A percentile compares a stretch with the other conserved stretches of the same genome.
These are phyloP conservation scores for Endothia cerciana DNA, from an alignment of 2,329 filamentous ascomycete genomes.

Conservation along the genomic window DNA sequence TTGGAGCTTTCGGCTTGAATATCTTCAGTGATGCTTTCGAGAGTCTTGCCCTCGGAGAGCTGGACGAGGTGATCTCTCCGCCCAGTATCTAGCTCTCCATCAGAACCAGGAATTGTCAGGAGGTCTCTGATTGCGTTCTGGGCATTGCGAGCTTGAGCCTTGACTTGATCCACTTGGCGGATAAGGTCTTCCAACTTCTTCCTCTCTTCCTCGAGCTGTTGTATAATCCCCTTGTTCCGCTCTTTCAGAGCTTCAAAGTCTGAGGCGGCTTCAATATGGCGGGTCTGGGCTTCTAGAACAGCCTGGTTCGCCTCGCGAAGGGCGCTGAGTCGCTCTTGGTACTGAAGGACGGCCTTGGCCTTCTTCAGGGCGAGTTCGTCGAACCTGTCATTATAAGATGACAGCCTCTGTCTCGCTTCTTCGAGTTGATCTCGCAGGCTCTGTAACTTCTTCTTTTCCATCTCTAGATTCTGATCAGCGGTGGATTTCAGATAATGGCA, in stretches of 20 bases:
- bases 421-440: slow-evolving; percentile 43
- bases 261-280: slow-evolving; percentile 78
- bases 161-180: slow-evolving; percentile 40
- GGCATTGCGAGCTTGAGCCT: slow-evolving; percentile 39
- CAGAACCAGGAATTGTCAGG: slow-evolving; percentile 1
- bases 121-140: slow-evolving; percentile 44
- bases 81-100: slow-evolving; percentile 35
- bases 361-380: slow-evolving; percentile 61
- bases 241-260: slow-evolving; percentile 72
- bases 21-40: slow-evolving; percentile 71
- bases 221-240: slow-evolving; percentile 64
- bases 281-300: slow-evolving; percentile 71
- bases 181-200: slow-evolving; percentile 45
- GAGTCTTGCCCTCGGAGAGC: slow-evolving; percentile 53
- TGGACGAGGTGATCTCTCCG: slow-evolving; percentile 48
- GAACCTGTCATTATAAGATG: slow-evolving; percentile 55
- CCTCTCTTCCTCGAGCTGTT: slow-evolving; percentile 52
- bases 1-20: slow-evolving; percentile 75
- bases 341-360: slow-evolving; percentile 55
- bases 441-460: slow-evolving; percentile 42
- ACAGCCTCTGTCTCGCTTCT: slow-evolving; percentile 49
- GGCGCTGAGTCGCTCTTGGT: slow-evolving; percentile 62
- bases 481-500: too few species aligned
- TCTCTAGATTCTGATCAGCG: slow-evolving; percentile 32
- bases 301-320: slow-evolving; percentile 66